Evolutionary conservation across 108 stramenopile species (phyloP), one percentile per base, ranked within the genome.

Genomic region (Asterionellopsis glacialis): DNA sequence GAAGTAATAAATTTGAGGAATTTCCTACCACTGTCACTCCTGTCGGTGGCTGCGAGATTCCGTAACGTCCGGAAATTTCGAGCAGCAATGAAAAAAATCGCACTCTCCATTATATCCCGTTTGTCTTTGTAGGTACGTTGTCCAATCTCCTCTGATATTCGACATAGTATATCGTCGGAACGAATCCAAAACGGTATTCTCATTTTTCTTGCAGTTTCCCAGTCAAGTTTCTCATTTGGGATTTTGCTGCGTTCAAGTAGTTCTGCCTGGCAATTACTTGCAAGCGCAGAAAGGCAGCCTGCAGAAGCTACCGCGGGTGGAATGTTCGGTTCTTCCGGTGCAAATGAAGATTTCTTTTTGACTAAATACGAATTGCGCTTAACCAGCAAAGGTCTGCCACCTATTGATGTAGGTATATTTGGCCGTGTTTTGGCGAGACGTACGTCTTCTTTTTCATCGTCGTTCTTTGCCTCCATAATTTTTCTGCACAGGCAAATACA

Each of bases 151-250:
- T 93, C 88, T n/a, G 83, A 80, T 23, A 89, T 64, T 16, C 69
- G 61, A 11, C 67, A 51, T 14, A 93, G 67, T 11, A 61, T 57
- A 23, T 73, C 74, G 22, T 87, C 80, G 1, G 88, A 93, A 24
- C 91, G 79, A n/a, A 93, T 55, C 91, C 91, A 93, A 70, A 88
- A 89, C 23, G 88, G 84, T 16, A 89, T 57, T 26, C 80, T 73
- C 11, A 84, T 24, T 40, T 78, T 57, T 27, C 84, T 71, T 14
- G 79, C 82, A 43, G 59, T 63, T 45, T 69, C 59, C 91, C 91
- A 93, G 43, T 74, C 78, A 19, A 87, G 65, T 67, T 89, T 89
- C 41, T 68, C 71, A 1, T 69, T 59, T 10, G 73, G 56, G 23
- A 48, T 45, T 16, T 5, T 48, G 21, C 19, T 21, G 9, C 88